These are phyloP conservation scores for Neophaeococcomyces aloes DNA, from an alignment of 2,329 filamentous ascomycete species.

Conservation along the genomic window DNA sequence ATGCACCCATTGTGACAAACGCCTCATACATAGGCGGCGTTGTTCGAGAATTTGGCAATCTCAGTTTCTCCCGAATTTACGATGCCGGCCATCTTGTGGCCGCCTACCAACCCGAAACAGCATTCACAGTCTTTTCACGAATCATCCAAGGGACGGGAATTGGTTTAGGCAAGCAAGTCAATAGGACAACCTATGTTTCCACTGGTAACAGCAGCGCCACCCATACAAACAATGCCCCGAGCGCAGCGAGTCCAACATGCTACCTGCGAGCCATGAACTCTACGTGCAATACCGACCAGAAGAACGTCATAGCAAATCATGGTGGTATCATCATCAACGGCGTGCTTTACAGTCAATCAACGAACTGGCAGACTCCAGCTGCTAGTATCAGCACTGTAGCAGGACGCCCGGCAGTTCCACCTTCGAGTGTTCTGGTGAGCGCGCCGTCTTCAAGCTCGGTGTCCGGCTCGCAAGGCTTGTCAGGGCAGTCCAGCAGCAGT, in stretches of 20 bases:
- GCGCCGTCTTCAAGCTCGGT: conserved; percentile 7
- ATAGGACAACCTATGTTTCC: conserved; percentile 45
- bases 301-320: conserved; percentile 37
- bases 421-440: conserved; percentile 19
- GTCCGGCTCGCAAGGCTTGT: conserved; percentile 1
- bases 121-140: conserved; percentile 44
- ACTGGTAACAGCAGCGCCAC: conserved; percentile 49
- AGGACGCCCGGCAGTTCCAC: conserved; percentile 22
- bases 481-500: not conserved
- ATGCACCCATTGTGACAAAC: conserved; percentile 40
- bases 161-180: conserved; percentile 39
- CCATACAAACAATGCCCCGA: conserved; percentile 43
- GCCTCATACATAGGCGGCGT: conserved; percentile 39
- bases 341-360: conserved; percentile 39
- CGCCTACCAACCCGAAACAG: conserved; percentile 43
- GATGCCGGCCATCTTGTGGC: conserved; percentile 45
- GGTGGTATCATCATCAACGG: conserved; percentile 52
- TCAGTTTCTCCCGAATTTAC: conserved; percentile 42
- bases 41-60: conserved; percentile 28
- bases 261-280: conserved; percentile 44
- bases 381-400: conserved; percentile 18
- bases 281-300: conserved; percentile 46
- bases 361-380: conserved; percentile 29
- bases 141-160: conserved; percentile 41
- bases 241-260: conserved; percentile 45